Evolutionary conservation across 371 early-diverging fungal species (phyloP), one percentile per base, ranked within the genome.

Genomic region (Lichtheimia ornata): DNA sequence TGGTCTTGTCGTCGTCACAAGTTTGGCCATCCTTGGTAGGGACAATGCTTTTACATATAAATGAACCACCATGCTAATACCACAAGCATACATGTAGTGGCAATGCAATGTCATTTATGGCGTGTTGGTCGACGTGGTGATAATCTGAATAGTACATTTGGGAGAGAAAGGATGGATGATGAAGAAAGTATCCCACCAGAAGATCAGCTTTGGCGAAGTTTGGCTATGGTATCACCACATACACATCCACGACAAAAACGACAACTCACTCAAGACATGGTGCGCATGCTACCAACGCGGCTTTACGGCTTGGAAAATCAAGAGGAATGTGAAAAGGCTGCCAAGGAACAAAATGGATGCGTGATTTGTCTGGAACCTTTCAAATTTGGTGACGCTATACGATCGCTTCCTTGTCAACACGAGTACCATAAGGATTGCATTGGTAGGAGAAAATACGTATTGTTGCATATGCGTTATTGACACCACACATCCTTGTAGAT

Each of bases 351-450:
- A 52, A 50, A 62, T 17, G 40, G 50, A 11, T 79, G 80, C 53
- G 68, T 71, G 3, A 76, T 79, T 53, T 79, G 80, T 44, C 54
- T 79, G 22, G 80, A 79, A 24, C 72, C 76, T 11, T 74, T 74
- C 53, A 47, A 13, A 61, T 63, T 25, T 63, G 61, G 30, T 24
- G 57, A 35, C 59, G 40, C 44, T 25, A 53, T 79, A 9, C 76
- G 77, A 27, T 61, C 65, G 13, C 50, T 79, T 28, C 77, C 74
- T 2, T 79, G 80, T 64, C 53, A 59, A 4, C 80, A 79, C 44
- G 77, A 71, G 6, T 79, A 74, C 44, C 76, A 76, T 50, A 63
- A 65, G 5, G 66, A 63, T 22, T 79, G 80, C 51, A 76, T 79
- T 50, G 79, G 79, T 79, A 75, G 70, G 50, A 20, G 11, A 14